A percentile compares a stretch with the other conserved stretches of the same genome.
Evolutionary conservation across 441 rosid genomes (phyloP).

Genomic region (Pelargonium cotyledonis): DNA sequence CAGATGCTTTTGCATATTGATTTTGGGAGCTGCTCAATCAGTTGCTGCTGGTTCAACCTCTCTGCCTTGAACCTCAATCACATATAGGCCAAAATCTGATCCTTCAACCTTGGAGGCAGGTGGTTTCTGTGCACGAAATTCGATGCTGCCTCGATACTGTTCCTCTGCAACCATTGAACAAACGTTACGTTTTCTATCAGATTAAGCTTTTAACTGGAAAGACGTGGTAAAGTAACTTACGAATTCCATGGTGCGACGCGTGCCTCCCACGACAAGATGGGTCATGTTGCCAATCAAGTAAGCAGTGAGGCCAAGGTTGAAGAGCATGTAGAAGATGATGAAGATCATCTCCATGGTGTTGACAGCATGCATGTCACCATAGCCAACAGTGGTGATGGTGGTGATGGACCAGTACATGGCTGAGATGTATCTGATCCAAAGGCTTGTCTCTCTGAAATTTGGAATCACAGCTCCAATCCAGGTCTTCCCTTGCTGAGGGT

Average conservation of each 20-base stretch:
- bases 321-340: constrained; percentile 54
- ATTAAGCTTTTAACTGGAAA: background rate
- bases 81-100: constrained; percentile 65
- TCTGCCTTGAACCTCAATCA: constrained; percentile 66
- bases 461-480: constrained; percentile 54
- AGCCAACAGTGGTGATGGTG: constrained; percentile 77
- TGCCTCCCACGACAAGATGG: constrained; percentile 65
- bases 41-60: constrained; percentile 56
- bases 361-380: constrained; percentile 72
- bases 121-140: constrained; percentile 32
- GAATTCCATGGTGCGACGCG: constrained; percentile 68
- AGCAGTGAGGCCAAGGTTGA: constrained; percentile 67
- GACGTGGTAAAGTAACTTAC: background rate
- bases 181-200: background rate
- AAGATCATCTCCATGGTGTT: constrained; percentile 55
- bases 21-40: constrained; percentile 64
- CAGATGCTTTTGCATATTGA: constrained; percentile 61
- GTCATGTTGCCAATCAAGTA: constrained; percentile 73
- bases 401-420: constrained; percentile 70
- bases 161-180: constrained; percentile 38
- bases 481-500: constrained; percentile 50
- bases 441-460: constrained; percentile 44
- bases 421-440: constrained; percentile 48
- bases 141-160: constrained; percentile 54
- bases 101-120: constrained; percentile 45